Percentiles rank a stretch among this genome's conserved stretches.
These are phyloP conservation scores for Purshia tridentata DNA, from an alignment of 306 rosid genomes.

Conservation along the genomic window DNA sequence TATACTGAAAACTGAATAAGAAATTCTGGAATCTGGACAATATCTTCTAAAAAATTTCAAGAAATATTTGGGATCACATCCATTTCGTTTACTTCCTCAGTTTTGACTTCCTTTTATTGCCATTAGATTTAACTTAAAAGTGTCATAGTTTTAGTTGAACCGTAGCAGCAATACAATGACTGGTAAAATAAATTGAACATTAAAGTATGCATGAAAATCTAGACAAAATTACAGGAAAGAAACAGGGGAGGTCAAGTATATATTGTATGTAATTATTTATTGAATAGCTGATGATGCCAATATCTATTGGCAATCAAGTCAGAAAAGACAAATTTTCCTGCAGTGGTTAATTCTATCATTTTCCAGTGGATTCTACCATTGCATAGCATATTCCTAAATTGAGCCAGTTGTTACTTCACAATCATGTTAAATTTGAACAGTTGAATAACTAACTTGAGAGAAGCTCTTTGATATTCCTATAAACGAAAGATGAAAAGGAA, in stretches of 20 bases:
- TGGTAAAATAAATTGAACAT: background rate
- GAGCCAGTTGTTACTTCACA: background rate
- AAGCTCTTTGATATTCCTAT: background rate
- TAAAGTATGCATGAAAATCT: background rate
- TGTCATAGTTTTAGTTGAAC: background rate
- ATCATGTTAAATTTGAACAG: background rate
- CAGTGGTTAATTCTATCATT: background rate
- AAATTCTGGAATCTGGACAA: background rate
- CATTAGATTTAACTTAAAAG: background rate
- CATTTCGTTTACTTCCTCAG: background rate
- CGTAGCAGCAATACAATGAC: background rate
- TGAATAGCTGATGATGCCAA: background rate
- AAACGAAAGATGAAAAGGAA: background rate
- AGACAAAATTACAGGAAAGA: background rate
- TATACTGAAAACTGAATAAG: background rate
- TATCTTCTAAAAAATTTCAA: background rate
- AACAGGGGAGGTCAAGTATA: background rate
- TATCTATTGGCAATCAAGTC: background rate
- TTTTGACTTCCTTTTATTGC: background rate
- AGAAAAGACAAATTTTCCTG: no score
- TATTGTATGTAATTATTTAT: background rate
- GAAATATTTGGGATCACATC: background rate
- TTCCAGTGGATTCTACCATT: background rate
- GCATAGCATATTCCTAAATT: background rate
- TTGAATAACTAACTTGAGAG: background rate